Evolutionary conservation across 768 basidiomycete genomes (phyloP).

Genomic region (Lentinula lateritia): DNA sequence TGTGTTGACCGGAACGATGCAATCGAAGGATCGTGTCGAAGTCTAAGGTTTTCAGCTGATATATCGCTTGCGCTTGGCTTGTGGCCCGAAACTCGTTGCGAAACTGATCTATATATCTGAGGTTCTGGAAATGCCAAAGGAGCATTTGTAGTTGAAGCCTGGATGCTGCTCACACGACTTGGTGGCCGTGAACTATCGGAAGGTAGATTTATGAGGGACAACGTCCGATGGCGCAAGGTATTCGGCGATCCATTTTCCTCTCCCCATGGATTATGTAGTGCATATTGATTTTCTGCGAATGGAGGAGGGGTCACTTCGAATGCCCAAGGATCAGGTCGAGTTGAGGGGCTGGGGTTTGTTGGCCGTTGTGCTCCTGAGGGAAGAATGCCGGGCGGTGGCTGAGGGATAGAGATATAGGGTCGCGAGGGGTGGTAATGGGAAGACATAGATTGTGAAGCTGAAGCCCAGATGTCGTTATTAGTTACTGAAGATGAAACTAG

Average conservation of each 20-base stretch:
- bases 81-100: conserved; percentile 21
- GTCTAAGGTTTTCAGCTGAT: conserved; percentile 10
- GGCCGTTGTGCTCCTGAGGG: conserved; percentile 29
- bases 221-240: conserved; percentile 23
- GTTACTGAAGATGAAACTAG: no score
- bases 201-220: conserved; percentile 24
- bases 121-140: conserved; percentile 47
- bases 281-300: conserved; percentile 12
- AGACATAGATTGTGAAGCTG: background rate
- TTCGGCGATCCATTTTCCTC: conserved; percentile 13
- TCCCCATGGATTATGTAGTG: conserved; percentile 29
- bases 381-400: conserved; percentile 21
- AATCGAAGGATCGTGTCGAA: conserved; percentile 28
- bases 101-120: conserved; percentile 41
- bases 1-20: conserved; percentile 23
- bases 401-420: conserved; percentile 1
- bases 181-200: conserved; percentile 20
- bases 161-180: conserved; percentile 33
- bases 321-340: conserved; percentile 22
- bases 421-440: background rate
- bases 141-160: conserved; percentile 17
- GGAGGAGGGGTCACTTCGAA: conserved; percentile 20
- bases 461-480: background rate
- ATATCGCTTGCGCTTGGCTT: conserved; percentile 24
- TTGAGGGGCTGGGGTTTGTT: conserved; percentile 21